These are phyloP conservation scores for Cydonia oblonga DNA, from an alignment of 331 rosid genomes.

Conservation along the genomic window DNA sequence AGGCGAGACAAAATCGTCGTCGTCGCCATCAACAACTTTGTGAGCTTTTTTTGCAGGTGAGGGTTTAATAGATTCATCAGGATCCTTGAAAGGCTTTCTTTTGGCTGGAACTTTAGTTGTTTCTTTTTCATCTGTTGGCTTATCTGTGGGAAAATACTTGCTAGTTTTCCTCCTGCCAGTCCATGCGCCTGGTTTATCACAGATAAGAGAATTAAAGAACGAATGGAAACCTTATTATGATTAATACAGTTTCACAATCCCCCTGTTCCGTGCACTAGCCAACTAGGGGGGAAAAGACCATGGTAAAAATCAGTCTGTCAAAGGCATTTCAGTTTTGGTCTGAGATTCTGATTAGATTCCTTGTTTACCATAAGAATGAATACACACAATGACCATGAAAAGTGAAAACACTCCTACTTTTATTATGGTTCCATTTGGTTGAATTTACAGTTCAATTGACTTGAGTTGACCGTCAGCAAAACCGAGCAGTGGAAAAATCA, in stretches of 20 bases:
- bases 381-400: neutral
- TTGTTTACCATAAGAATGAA: neutral
- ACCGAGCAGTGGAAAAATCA: neutral
- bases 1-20: constrained; percentile 24
- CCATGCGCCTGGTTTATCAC: constrained; percentile 26
- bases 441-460: no score
- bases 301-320: no score
- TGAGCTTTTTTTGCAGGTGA: constrained; percentile 31
- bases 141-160: constrained; percentile 48
- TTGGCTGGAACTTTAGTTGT: constrained; percentile 44
- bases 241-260: neutral
- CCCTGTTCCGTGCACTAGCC: neutral
- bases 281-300: no score
- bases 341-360: neutral
- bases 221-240: neutral
- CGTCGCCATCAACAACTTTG: constrained; percentile 27
- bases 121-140: constrained; percentile 42
- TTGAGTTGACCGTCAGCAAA: neutral
- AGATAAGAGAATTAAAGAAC: neutral
- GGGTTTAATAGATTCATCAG: constrained; percentile 24
- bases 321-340: neutral
- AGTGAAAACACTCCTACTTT: neutral
- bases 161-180: constrained; percentile 72
- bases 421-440: neutral
- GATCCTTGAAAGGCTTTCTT: constrained; percentile 45